A percentile compares a stretch with the other conserved stretches of the same genome.
These are phyloP conservation scores for Geotrichum reessii DNA, from an alignment of 1,139 yeast genomes.

Conservation along the genomic window DNA sequence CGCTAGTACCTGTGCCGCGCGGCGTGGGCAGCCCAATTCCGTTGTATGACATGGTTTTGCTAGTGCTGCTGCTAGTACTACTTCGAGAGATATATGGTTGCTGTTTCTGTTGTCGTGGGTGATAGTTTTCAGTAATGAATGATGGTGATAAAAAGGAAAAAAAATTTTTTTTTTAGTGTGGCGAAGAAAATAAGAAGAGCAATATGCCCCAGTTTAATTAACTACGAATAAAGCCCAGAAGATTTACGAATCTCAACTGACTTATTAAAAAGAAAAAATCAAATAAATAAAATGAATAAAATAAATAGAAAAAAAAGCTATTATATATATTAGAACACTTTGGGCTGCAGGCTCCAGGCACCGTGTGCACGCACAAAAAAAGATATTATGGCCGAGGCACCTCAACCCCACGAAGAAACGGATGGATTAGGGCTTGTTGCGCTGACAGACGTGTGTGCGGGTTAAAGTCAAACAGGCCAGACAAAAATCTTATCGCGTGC, in stretches of 20 bases:
- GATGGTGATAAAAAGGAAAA: background rate
- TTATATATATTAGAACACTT: background rate
- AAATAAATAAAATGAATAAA: too few relatives aligned
- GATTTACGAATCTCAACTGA: too few relatives aligned
- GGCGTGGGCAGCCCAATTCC: conserved; percentile 62
- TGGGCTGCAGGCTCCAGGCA: background rate
- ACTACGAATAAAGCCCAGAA: background rate
- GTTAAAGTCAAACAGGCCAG: conserved; percentile 52
- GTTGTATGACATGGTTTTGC: conserved; percentile 52
- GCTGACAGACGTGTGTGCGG: conserved; percentile 53
- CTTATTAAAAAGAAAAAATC: too few relatives aligned
- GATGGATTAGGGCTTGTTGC: conserved; percentile 48
- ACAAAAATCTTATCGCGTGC: conserved; percentile 49
- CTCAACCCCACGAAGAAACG: conserved; percentile 41
- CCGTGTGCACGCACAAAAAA: background rate
- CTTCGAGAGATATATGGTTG: background rate
- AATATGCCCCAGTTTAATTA: background rate
- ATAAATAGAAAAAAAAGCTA: background rate
- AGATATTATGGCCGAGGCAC: background rate
- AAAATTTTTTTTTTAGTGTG: background rate
- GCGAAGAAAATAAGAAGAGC: background rate
- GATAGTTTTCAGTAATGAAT: background rate
- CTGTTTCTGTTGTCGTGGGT: background rate
- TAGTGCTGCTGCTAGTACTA: background rate
- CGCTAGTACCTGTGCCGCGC: conserved; percentile 71